Conservation (phyloP, 2,329 filamentous ascomycete species). For the Colletotrichum brevisporum region DNA sequence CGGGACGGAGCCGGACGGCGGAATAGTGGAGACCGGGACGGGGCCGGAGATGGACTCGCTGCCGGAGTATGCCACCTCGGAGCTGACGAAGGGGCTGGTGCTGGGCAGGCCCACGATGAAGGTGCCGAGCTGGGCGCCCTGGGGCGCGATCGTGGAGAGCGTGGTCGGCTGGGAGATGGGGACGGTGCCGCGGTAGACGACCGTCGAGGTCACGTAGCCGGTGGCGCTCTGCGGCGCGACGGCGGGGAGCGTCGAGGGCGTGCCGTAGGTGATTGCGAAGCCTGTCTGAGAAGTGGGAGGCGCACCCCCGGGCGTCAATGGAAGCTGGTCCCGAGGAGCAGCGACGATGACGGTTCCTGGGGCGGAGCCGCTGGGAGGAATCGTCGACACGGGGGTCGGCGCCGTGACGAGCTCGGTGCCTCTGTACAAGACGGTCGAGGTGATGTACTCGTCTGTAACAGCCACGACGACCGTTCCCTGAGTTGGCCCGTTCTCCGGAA, state of each 20-base stretch:
- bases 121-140: constrained; percentile 18
- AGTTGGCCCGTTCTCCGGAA: constrained; percentile 4
- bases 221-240: neutral
- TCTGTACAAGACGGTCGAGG: constrained; percentile 7
- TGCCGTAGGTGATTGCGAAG: neutral
- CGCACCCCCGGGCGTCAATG: neutral
- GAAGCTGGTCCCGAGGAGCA: neutral
- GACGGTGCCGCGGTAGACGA: neutral
- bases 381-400: constrained; percentile 9
- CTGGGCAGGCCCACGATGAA: constrained; percentile 19
- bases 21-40: constrained; percentile 12
- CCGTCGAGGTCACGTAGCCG: constrained; percentile 12
- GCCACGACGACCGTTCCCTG: constrained; percentile 5
- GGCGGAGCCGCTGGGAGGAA: neutral
- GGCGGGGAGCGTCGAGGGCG: neutral
- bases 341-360: constrained; percentile 26
- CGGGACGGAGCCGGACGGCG: constrained; percentile 13
- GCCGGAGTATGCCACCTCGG: constrained; percentile 4
- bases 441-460: constrained; percentile 1
- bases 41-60: constrained; percentile 1
- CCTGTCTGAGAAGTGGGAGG: neutral
- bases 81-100: constrained; percentile 10
- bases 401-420: constrained; percentile 12
- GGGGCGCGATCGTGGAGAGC: constrained; percentile 13
- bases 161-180: constrained; percentile 1